These are phyloP conservation scores for Aspergillus sp. DNA, from an alignment of 2,329 filamentous ascomycete species.

Conservation along the genomic window DNA sequence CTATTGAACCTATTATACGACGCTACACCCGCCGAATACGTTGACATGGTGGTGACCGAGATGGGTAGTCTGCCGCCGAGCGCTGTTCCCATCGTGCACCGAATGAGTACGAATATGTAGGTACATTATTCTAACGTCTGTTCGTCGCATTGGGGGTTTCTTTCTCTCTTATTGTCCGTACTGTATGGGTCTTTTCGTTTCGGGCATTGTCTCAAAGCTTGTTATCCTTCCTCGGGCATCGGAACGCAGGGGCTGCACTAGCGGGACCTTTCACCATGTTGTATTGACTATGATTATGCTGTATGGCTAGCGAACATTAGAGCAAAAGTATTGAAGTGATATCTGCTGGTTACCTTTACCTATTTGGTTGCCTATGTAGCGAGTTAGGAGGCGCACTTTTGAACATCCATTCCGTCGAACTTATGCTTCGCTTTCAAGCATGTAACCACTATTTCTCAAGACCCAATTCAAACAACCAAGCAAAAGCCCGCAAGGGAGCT, in stretches of 20 bases:
- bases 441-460: too few species aligned
- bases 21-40: slow-evolving; percentile 81
- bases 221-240: background rate
- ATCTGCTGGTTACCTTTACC: background rate
- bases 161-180: background rate
- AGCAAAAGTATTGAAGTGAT: slow-evolving; percentile 3
- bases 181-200: background rate
- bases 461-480: too few species aligned
- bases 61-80: slow-evolving; percentile 82
- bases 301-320: slow-evolving; percentile 11
- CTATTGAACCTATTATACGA: slow-evolving; percentile 82
- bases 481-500: too few species aligned
- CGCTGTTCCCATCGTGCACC: slow-evolving; percentile 74
- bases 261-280: background rate
- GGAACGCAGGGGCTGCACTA: background rate
- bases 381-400: too few species aligned
- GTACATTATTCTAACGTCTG: background rate
- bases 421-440: too few species aligned
- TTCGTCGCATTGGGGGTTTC: background rate
- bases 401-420: too few species aligned
- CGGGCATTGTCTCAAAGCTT: background rate
- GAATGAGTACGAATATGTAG: slow-evolving; percentile 51
- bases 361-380: too few species aligned
- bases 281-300: slow-evolving; percentile 9
- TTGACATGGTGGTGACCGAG: slow-evolving; percentile 88